Evolutionary conservation across 768 basidiomycete species (phyloP).

Genomic region (Leccinum disarticulatum): DNA sequence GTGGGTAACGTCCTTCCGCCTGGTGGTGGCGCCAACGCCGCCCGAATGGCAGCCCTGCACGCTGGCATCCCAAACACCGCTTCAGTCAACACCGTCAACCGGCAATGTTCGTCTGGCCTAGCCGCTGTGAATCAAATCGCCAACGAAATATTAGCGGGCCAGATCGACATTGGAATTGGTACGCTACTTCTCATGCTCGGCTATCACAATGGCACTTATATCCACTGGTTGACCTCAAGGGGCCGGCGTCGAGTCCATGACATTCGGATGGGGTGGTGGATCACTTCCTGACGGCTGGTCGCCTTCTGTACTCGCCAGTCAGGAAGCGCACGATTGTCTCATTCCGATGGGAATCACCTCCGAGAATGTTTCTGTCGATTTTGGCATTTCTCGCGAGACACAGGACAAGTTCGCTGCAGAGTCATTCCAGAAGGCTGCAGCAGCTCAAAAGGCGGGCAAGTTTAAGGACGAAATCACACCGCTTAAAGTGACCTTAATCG

Average conservation of each 20-base stretch:
- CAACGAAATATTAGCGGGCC: slow-evolving; percentile 71
- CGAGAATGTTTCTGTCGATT: slow-evolving; percentile 87
- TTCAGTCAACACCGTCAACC: slow-evolving; percentile 79
- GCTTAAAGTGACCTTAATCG: slow-evolving; percentile 63
- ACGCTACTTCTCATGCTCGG: slow-evolving; percentile 23
- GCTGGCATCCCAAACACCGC: slow-evolving; percentile 81
- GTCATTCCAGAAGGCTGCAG: slow-evolving; percentile 83
- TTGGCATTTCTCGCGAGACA: slow-evolving; percentile 64
- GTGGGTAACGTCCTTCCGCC: slow-evolving; percentile 90
- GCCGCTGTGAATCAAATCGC: slow-evolving; percentile 82
- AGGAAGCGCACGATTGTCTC: slow-evolving; percentile 78
- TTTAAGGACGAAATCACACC: slow-evolving; percentile 87
- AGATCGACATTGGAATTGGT: slow-evolving; percentile 92
- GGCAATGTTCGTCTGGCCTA: slow-evolving; percentile 88
- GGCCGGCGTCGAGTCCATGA: slow-evolving; percentile 92
- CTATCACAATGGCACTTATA: slow-evolving; percentile 2
- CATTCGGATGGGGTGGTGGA: slow-evolving; percentile 64
- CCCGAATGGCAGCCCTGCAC: slow-evolving; percentile 84
- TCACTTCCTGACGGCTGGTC: slow-evolving; percentile 59
- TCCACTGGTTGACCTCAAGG: slow-evolving; percentile 39
- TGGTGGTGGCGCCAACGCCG: slow-evolving; percentile 76
- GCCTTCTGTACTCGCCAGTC: slow-evolving; percentile 60
- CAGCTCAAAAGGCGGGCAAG: slow-evolving; percentile 76
- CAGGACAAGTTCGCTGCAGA: slow-evolving; percentile 85
- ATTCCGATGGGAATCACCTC: slow-evolving; percentile 93